Evolutionary conservation across 2,329 filamentous ascomycete species (phyloP).

Genomic region (Aspergillus fijiensis): DNA sequence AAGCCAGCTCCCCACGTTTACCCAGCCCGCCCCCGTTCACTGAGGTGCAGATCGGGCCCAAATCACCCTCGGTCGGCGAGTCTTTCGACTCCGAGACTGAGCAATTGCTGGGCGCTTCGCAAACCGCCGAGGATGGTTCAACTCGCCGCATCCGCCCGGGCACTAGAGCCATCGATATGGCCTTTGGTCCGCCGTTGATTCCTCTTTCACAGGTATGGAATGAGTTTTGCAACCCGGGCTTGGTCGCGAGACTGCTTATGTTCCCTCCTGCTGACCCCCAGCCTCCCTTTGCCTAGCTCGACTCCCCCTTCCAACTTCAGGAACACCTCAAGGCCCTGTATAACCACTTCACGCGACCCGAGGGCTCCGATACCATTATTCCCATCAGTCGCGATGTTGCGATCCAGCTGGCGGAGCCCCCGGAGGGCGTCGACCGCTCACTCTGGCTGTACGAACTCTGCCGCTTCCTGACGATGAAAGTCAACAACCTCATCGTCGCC

Average conservation of each 20-base stretch:
- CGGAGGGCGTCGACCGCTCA: conserved; percentile 76
- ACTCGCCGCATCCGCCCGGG: conserved; percentile 86
- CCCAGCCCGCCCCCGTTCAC: conserved; percentile 92
- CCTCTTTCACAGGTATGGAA: conserved; percentile 73
- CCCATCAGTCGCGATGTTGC: conserved; percentile 77
- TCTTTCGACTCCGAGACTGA: conserved; percentile 59
- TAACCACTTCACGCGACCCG: conserved; percentile 71
- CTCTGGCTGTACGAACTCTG: conserved; percentile 98
- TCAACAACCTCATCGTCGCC: conserved; percentile 86
- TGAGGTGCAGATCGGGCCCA: conserved; percentile 85
- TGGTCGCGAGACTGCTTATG: neutral
- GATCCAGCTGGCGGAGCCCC: conserved; percentile 72
- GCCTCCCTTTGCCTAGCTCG: conserved; percentile 61
- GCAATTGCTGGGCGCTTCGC: conserved; percentile 53
- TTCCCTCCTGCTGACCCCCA: conserved; percentile 8
- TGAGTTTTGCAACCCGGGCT: conserved; percentile 4
- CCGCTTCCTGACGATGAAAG: conserved; percentile 91
- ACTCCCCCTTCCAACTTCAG: conserved; percentile 95
- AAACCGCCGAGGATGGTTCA: conserved; percentile 68
- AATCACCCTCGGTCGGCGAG: conserved; percentile 68
- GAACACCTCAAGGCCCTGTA: conserved; percentile 94
- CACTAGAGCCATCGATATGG: conserved; percentile 90
- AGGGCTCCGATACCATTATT: conserved; percentile 57
- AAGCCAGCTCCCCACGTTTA: conserved; percentile 81
- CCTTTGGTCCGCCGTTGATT: conserved; percentile 82